Base-by-base conservation (phyloP, 139 green algal genomes). In the Chlamydomonas incerta region DNA sequence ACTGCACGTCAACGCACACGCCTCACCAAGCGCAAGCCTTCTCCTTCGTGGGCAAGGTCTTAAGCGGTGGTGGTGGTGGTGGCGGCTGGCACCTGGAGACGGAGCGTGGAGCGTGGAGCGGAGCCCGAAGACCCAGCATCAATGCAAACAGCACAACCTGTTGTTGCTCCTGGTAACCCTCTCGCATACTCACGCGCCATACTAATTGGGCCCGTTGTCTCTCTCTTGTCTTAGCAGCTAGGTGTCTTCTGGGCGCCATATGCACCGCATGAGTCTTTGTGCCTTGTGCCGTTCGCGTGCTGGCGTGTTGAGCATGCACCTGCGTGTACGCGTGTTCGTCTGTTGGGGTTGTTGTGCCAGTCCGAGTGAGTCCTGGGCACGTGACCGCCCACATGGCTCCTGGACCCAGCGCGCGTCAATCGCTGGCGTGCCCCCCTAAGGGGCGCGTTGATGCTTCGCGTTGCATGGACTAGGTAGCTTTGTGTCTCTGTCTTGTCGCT, bases 161-260 rank as follows among this genome's bases (percentile, higher is more conserved):
- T 68, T 85, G 66, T 85, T 85, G 79, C 66, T 85, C 65, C 79
- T 85, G 65, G 63, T 83, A 74, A 74, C 63, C 63, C 46, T 74
- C 46, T 60, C 37, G 58, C 63, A 52, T 74, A 66, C 63, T 52
- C 77, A 74, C 77, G 46, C 63, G 14, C 63, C 46, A 74, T 66
- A 84, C 77, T 84, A 84, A 84, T 65, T 67, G 65, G 77, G 77
- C 47, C 65, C 18, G 67, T 37, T 55, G 29, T 35, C 50, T 75
- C 50, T 75, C 79, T 75, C 67, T 83, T 83, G 75, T 72, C 26
- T 83, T 83, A 66, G 77, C 77, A 83, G 77, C 77, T 83, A 83
- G 63, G 77, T 74, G 79, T 85, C 79, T 31, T 75, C 29, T 50
- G 77, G 77, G 63, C 41, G 46, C 76, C n/a, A 18, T 52, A 72